Percentiles rank a stretch among this genome's conserved stretches.
These are phyloP conservation scores for Pezicula neosporulosa DNA, from an alignment of 2,329 filamentous ascomycete species.

Conservation along the genomic window DNA sequence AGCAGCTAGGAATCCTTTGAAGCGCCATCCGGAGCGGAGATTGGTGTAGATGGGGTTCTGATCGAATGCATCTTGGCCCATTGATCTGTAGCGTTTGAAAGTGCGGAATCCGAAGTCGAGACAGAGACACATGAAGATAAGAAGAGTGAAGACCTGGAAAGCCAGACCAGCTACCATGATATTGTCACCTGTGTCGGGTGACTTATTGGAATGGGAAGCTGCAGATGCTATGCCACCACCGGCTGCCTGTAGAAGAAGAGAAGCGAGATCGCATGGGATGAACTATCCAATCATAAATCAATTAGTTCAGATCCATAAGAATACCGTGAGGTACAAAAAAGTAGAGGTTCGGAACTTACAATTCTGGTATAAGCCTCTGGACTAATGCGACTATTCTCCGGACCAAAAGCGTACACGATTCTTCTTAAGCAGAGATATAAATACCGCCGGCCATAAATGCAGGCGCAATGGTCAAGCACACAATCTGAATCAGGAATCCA, in stretches of 20 bases:
- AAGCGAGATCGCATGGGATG: slow-evolving; percentile 59
- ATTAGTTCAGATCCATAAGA: not conserved
- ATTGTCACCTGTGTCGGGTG: slow-evolving; percentile 44
- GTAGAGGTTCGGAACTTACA: slow-evolving; percentile 32
- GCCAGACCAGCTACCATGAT: slow-evolving; percentile 63
- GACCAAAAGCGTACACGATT: slow-evolving; percentile 45
- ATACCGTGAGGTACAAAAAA: slow-evolving; percentile 21
- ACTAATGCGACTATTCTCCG: slow-evolving; percentile 43
- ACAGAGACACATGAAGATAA: slow-evolving; percentile 49
- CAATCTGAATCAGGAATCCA: slow-evolving; percentile 53
- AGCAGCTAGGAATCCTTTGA: slow-evolving; percentile 52
- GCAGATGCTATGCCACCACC: slow-evolving; percentile 58
- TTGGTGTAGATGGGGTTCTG: slow-evolving; percentile 31
- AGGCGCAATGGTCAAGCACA: slow-evolving; percentile 60
- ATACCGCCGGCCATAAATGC: slow-evolving; percentile 62
- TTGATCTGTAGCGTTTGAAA: slow-evolving; percentile 27
- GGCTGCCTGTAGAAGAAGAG: slow-evolving; percentile 55
- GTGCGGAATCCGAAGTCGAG: slow-evolving; percentile 45
- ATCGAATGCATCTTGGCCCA: slow-evolving; percentile 34
- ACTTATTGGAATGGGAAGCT: slow-evolving; percentile 34
- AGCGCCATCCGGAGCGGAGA: slow-evolving; percentile 39
- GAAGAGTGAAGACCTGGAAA: slow-evolving; percentile 56
- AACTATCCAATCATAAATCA: slow-evolving; percentile 38
- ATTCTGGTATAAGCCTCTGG: slow-evolving; percentile 46
- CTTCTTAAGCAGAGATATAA: slow-evolving; percentile 61